Conservation (phyloP, 192 early-diverging fungal species). For the Gamsiella multidivaricata region DNA sequence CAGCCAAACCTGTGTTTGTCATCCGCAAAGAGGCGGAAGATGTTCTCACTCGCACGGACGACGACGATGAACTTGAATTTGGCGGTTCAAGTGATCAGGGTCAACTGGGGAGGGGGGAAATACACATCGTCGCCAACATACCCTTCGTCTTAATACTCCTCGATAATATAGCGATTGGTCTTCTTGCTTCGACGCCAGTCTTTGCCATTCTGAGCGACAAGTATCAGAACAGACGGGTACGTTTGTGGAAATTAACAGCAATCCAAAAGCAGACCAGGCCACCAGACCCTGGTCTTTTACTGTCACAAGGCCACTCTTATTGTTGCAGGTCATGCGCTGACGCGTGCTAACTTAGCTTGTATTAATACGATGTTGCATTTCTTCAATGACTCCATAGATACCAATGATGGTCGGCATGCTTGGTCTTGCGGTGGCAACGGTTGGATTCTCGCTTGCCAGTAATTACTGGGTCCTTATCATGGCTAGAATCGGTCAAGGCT, state of each 20-base stretch:
- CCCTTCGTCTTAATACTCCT: background rate
- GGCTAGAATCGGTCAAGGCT: conserved; percentile 77
- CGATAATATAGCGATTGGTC: conserved; percentile 61
- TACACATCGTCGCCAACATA: conserved; percentile 1
- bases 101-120: background rate
- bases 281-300: no score
- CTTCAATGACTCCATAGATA: conserved; percentile 40
- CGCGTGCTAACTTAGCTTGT: background rate
- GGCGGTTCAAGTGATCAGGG: background rate
- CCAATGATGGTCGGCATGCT: conserved; percentile 81
- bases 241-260: background rate
- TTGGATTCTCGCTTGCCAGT: conserved; percentile 71
- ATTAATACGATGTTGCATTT: background rate
- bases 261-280: background rate
- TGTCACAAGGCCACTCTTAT: no score
- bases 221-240: conserved; percentile 72
- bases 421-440: conserved; percentile 70
- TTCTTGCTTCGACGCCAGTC: conserved; percentile 71
- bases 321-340: background rate
- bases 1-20: no score
- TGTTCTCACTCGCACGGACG: no score
- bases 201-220: conserved; percentile 80
- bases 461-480: conserved; percentile 74
- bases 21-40: background rate
- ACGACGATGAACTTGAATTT: no score